These are phyloP conservation scores for Hawksworthiomyces lignivorus DNA, from an alignment of 2,329 filamentous ascomycete genomes.

Conservation along the genomic window DNA sequence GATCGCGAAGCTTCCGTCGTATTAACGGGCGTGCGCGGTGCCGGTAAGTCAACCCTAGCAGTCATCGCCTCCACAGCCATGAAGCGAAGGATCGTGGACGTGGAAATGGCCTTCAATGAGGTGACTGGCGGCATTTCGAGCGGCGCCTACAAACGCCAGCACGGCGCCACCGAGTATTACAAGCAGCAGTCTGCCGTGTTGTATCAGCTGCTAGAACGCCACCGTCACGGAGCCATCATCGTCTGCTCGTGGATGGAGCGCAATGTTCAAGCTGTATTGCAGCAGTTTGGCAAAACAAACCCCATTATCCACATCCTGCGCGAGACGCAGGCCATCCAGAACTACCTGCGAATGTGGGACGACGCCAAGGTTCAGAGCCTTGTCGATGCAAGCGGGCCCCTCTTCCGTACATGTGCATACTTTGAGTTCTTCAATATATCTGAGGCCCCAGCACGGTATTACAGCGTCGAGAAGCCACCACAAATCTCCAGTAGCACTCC, in stretches of 20 bases:
- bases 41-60: conserved; percentile 63
- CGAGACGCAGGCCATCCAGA: conserved; percentile 53
- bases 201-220: conserved; percentile 48
- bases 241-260: conserved; percentile 60
- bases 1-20: conserved; percentile 57
- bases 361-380: conserved; percentile 44
- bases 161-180: conserved; percentile 54
- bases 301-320: conserved; percentile 63
- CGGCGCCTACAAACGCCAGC: conserved; percentile 50
- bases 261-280: conserved; percentile 48
- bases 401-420: conserved; percentile 57
- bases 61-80: conserved; percentile 64
- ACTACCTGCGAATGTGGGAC: conserved; percentile 34
- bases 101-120: conserved; percentile 60
- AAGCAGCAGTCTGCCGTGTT: conserved; percentile 55
- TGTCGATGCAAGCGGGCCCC: conserved; percentile 44
- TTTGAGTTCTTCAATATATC: conserved; percentile 65
- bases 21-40: conserved; percentile 62
- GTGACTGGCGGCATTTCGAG: conserved; percentile 51
- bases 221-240: conserved; percentile 56
- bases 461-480: too few relatives aligned
- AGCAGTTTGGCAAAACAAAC: conserved; percentile 54
- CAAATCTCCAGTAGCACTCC: not conserved
- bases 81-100: conserved; percentile 57
- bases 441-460: conserved; percentile 21